Evolutionary conservation across 441 rosid genomes (phyloP).

Genomic region (Adansonia grandidieri): DNA sequence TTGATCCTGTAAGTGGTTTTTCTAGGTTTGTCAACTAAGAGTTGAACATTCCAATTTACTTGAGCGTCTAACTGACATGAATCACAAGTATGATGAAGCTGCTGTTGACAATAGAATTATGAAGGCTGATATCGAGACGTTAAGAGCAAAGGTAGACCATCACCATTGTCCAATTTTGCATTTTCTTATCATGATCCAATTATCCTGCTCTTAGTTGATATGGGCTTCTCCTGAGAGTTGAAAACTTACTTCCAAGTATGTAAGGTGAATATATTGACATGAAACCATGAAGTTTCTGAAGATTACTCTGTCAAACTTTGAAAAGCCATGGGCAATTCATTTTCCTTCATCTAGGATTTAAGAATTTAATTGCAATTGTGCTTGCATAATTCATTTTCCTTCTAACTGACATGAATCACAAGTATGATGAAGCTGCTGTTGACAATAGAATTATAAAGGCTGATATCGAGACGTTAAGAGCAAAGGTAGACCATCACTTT

Average conservation of each 20-base stretch:
- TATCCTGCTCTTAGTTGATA: not conserved
- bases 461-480: constrained; percentile 88
- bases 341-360: constrained; percentile 8
- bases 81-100: constrained; percentile 78
- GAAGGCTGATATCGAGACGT: constrained; percentile 92
- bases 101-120: constrained; percentile 86
- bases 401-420: constrained; percentile 71
- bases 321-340: not conserved
- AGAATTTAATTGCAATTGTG: not conserved
- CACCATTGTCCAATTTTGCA: not conserved
- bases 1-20: constrained; percentile 20
- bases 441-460: constrained; percentile 92
- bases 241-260: constrained; percentile 14
- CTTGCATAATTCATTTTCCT: not conserved
- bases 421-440: constrained; percentile 79
- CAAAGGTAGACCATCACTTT: constrained; percentile 57
- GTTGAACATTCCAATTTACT: constrained; percentile 77
- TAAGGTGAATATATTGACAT: not conserved
- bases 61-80: constrained; percentile 67
- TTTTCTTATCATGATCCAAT: not conserved
- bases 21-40: constrained; percentile 81
- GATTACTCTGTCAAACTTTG: constrained; percentile 9
- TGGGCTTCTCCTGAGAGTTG: not conserved
- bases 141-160: constrained; percentile 78
- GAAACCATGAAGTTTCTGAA: constrained; percentile 4